Evolutionary conservation across 805 yeast species (phyloP).

Genomic region (Starmerella sp.): DNA sequence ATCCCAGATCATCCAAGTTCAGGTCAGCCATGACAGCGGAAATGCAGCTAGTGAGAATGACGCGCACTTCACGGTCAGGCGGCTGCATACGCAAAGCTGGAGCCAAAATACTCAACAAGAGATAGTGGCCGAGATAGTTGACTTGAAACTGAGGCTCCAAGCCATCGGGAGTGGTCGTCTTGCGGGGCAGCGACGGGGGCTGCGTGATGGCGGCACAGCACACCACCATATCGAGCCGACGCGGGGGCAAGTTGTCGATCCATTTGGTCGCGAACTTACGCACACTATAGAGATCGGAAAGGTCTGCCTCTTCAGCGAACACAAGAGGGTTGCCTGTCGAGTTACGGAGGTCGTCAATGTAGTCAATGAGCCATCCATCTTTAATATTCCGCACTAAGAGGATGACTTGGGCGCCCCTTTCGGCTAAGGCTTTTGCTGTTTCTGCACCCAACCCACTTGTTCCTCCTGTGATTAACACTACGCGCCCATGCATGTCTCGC

Average conservation of each 20-base stretch:
- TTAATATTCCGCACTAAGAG: constrained; percentile 51
- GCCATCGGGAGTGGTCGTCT: constrained; percentile 58
- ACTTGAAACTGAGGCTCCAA: constrained; percentile 74
- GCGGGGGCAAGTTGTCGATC: constrained; percentile 82
- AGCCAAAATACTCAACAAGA: constrained; percentile 63
- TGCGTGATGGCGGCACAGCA: constrained; percentile 77
- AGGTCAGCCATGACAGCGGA: constrained; percentile 64
- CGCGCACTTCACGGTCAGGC: constrained; percentile 85
- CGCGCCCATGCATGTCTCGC: constrained; percentile 82
- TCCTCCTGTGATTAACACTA: constrained; percentile 58
- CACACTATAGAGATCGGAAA: constrained; percentile 58
- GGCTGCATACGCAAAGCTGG: constrained; percentile 85
- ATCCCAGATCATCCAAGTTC: constrained; percentile 49
- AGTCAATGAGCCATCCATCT: constrained; percentile 71
- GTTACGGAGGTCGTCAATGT: constrained; percentile 64
- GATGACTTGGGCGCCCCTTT: constrained; percentile 75
- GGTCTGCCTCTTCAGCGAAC: constrained; percentile 84
- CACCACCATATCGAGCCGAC: constrained; percentile 80
- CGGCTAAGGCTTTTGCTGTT: constrained; percentile 62
- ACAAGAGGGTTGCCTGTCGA: constrained; percentile 59
- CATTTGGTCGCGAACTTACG: constrained; percentile 88
- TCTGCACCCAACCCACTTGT: constrained; percentile 83
- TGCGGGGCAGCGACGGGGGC: constrained; percentile 59
- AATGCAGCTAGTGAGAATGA: constrained; percentile 67
- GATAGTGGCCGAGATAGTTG: constrained; percentile 73